Conservation (phyloP, 2,329 filamentous ascomycete species). For the Macroventuria anomochaeta region DNA sequence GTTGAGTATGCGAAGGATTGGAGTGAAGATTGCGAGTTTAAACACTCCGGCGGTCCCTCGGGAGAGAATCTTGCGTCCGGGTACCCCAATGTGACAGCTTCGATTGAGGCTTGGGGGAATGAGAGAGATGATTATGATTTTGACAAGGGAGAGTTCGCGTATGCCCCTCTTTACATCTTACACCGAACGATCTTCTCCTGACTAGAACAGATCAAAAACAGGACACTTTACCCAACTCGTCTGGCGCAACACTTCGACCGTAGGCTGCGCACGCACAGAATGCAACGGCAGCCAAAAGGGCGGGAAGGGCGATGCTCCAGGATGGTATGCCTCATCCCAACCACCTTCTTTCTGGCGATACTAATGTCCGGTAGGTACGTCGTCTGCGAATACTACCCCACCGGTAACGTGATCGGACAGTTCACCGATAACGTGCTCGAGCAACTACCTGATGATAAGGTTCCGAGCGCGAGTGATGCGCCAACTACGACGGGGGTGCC, state of each 20-base stretch:
- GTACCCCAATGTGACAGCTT: conserved; percentile 64
- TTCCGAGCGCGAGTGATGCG: not conserved
- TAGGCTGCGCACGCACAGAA: conserved; percentile 33
- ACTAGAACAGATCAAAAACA: conserved; percentile 47
- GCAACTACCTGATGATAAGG: conserved; percentile 10
- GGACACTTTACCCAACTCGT: conserved; percentile 42
- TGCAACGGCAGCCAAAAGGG: conserved; percentile 18
- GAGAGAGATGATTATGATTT: conserved; percentile 68
- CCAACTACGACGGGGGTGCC: not conserved
- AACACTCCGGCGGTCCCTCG: conserved; percentile 67
- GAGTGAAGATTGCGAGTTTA: conserved; percentile 56
- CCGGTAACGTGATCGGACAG: conserved; percentile 45
- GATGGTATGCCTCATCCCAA: conserved; percentile 19
- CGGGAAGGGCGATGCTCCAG: conserved; percentile 26
- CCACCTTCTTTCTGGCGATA: not conserved
- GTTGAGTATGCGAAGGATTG: conserved; percentile 62
- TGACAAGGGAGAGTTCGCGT: conserved; percentile 61
- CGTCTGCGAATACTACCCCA: conserved; percentile 50
- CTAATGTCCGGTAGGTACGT: conserved; percentile 8
- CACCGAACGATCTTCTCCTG: too few relatives aligned
- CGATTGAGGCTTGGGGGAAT: conserved; percentile 71
- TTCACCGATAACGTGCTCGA: conserved; percentile 45
- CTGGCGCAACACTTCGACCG: conserved; percentile 30
- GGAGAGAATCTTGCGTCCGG: conserved; percentile 79
- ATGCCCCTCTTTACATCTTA: too few relatives aligned